A percentile compares a stretch with the other conserved stretches of the same genome.
Conservation (phyloP, 1,284 basidiomycete genomes). For the Ustilago loliicola region DNA sequence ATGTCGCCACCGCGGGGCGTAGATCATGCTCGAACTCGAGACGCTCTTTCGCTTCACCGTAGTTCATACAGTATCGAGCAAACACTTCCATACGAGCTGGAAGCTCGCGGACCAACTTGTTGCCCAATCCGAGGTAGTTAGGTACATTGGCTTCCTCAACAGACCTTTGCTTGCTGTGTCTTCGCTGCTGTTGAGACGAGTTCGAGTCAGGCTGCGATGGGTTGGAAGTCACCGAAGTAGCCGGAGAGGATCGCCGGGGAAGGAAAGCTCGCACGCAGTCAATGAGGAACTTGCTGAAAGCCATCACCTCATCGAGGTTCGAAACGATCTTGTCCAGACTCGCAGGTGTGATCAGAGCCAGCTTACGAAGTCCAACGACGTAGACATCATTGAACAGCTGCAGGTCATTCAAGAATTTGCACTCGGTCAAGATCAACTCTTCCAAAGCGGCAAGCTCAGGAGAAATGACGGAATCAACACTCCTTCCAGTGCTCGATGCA, state of each 20-base stretch:
- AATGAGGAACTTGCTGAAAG: constrained; percentile 23
- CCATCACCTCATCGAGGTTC: constrained; percentile 34
- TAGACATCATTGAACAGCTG: constrained; percentile 32
- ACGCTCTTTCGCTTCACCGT: constrained; percentile 23
- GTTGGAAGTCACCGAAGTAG: constrained; percentile 20
- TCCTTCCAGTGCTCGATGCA: constrained; percentile 19
- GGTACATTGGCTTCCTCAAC: not conserved
- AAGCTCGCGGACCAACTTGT: constrained; percentile 19
- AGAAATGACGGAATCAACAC: constrained; percentile 16
- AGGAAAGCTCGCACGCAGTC: constrained; percentile 11
- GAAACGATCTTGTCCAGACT: constrained; percentile 23
- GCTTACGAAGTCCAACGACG: constrained; percentile 19
- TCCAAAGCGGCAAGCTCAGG: constrained; percentile 30
- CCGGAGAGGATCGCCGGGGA: constrained; percentile 9
- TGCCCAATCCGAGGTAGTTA: constrained; percentile 23
- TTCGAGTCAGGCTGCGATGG: constrained; percentile 12
- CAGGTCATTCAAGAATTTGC: constrained; percentile 29
- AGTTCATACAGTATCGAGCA: constrained; percentile 21
- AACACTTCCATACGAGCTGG: constrained; percentile 30
- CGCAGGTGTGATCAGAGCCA: constrained; percentile 20
- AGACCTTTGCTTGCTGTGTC: not conserved
- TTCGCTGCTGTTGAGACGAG: not conserved
- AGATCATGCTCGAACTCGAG: constrained; percentile 22
- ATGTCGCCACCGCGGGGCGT: constrained; percentile 17
- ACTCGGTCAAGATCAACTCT: constrained; percentile 28